Evolutionary conservation across 768 basidiomycete species (phyloP).

Genomic region (Serpula lacrymans): DNA sequence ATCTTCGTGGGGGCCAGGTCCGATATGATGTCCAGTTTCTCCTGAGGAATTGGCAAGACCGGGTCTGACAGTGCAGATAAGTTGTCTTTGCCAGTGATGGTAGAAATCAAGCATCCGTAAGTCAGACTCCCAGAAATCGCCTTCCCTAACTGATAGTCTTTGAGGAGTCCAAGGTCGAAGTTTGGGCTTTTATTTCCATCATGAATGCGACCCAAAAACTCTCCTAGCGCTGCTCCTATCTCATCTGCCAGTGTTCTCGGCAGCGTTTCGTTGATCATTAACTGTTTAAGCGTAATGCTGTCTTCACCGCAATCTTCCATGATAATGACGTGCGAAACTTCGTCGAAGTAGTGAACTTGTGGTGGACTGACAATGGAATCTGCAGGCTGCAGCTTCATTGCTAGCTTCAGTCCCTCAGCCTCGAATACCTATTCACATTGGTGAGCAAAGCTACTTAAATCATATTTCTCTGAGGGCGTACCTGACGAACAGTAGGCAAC

Average conservation of each 20-base stretch:
- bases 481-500: slow-evolving; percentile 54
- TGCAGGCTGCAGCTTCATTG: slow-evolving; percentile 29
- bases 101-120: slow-evolving; percentile 44
- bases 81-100: slow-evolving; percentile 27
- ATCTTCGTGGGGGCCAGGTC: slow-evolving; percentile 28
- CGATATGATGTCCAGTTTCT: slow-evolving; percentile 32
- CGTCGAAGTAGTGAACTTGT: slow-evolving; percentile 46
- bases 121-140: slow-evolving; percentile 36
- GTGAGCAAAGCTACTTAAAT: slow-evolving; percentile 6
- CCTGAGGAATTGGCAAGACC: slow-evolving; percentile 34
- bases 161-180: slow-evolving; percentile 34
- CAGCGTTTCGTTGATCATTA: slow-evolving; percentile 33
- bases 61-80: slow-evolving; percentile 40
- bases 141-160: slow-evolving; percentile 38
- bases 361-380: slow-evolving; percentile 47
- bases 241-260: slow-evolving; percentile 28
- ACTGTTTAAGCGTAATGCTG: slow-evolving; percentile 35
- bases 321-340: slow-evolving; percentile 46
- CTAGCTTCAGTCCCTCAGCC: slow-evolving; percentile 47
- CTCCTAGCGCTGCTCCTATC: slow-evolving; percentile 53
- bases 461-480: slow-evolving; percentile 17
- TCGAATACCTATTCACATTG: slow-evolving; percentile 38
- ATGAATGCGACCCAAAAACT: slow-evolving; percentile 55
- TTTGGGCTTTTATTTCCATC: slow-evolving; percentile 35
- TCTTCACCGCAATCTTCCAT: slow-evolving; percentile 58